Percentiles rank a stretch among this genome's conserved stretches.
These are phyloP conservation scores for Filobasidium floriforme DNA, from an alignment of 768 basidiomycete genomes.

Conservation along the genomic window DNA sequence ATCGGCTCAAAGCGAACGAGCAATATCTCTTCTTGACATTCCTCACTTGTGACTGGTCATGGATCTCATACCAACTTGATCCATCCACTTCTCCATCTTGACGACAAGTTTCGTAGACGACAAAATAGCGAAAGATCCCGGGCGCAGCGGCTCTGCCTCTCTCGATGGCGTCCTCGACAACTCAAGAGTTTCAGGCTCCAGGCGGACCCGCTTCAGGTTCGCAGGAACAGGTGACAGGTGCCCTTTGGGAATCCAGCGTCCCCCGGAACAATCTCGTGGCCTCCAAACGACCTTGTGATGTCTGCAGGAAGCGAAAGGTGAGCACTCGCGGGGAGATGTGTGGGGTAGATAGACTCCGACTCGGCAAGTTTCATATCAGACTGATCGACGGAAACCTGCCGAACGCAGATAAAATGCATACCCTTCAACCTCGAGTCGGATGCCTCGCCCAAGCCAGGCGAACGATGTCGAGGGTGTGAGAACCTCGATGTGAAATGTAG, in stretches of 20 bases:
- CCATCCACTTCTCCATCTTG: too few relatives aligned
- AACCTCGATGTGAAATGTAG: slow-evolving; percentile 14
- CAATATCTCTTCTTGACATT: too few relatives aligned
- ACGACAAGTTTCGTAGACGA: too few relatives aligned
- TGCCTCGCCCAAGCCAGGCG: background rate
- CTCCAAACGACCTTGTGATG: slow-evolving; percentile 14
- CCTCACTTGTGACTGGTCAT: too few relatives aligned
- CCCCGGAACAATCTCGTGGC: background rate
- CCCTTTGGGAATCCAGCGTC: background rate
- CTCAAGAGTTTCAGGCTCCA: too few relatives aligned
- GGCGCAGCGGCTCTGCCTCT: too few relatives aligned
- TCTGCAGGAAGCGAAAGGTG: slow-evolving; percentile 23
- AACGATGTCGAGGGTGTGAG: slow-evolving; percentile 10
- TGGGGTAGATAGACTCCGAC: background rate
- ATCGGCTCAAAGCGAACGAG: too few relatives aligned
- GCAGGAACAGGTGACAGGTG: background rate
- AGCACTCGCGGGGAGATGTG: background rate
- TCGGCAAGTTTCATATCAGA: too few relatives aligned
- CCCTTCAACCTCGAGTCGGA: slow-evolving; percentile 3
- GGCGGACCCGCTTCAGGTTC: too few relatives aligned
- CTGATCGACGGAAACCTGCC: background rate
- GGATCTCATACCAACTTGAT: too few relatives aligned
- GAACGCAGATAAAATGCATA: slow-evolving; percentile 11
- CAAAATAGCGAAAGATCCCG: too few relatives aligned
- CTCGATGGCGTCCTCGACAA: too few relatives aligned